Conservation (phyloP, 495 filamentous ascomycete species). For the Parathielavia hyrcaniae region DNA sequence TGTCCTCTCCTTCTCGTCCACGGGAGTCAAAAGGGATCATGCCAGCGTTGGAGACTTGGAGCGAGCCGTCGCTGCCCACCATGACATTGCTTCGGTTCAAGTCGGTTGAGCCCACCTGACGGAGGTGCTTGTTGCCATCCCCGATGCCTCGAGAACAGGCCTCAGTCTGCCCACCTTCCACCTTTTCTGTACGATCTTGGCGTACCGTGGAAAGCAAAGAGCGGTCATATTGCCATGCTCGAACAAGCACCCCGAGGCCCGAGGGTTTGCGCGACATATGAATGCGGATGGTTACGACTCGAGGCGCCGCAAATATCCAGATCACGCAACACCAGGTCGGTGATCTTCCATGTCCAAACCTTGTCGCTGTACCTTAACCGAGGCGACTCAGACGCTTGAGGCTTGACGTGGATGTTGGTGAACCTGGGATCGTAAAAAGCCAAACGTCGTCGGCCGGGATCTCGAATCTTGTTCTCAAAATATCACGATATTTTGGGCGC, state of each 20-base stretch:
- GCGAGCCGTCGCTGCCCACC: conserved; percentile 28
- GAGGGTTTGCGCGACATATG: neutral
- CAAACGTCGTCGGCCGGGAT: neutral
- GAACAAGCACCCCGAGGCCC: neutral
- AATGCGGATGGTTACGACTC: neutral
- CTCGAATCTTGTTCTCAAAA: too few relatives aligned
- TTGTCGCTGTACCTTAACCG: neutral
- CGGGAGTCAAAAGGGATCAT: conserved; percentile 22
- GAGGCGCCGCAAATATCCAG: neutral
- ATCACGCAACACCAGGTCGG: neutral
- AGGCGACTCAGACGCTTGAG: neutral
- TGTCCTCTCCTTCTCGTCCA: neutral
- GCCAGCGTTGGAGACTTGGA: conserved; percentile 1
- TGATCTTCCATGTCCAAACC: neutral
- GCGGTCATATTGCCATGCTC: conserved; percentile 5
- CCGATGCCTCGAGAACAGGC: neutral
- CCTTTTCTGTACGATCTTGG: neutral
- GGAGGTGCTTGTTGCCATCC: conserved; percentile 29
- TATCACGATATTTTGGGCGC: neutral
- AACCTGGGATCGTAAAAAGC: neutral
- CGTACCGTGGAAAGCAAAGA: conserved; percentile 9
- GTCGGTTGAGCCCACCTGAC: conserved; percentile 36
- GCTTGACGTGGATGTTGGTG: neutral
- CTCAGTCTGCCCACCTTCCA: neutral
- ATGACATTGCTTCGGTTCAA: conserved; percentile 39